Conservation (phyloP, 163 green algal species). For the Prototheca cutis region DNA sequence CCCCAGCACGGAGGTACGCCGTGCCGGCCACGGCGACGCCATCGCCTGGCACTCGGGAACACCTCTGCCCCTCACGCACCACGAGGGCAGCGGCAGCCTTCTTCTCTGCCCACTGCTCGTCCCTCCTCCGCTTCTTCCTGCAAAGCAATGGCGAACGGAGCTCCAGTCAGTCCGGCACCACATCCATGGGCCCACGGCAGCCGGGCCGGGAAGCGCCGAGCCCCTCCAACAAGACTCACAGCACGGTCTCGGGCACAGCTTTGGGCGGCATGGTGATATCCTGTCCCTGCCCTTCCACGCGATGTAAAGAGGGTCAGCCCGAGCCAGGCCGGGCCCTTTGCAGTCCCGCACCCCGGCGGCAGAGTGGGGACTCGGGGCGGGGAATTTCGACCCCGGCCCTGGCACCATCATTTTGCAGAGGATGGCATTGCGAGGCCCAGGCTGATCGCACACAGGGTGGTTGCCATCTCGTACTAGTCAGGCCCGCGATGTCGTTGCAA, state of each 20-base stretch:
- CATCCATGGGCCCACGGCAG: no score
- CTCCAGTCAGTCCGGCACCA: not conserved
- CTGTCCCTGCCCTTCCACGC: not conserved
- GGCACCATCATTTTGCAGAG: no score
- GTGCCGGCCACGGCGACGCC: not conserved
- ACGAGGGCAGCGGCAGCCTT: slow-evolving; percentile 40
- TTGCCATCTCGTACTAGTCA: no score
- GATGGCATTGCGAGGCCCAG: no score
- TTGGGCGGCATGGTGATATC: slow-evolving; percentile 17
- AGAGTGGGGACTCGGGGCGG: not conserved
- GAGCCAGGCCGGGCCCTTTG: not conserved
- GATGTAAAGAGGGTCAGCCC: not conserved
- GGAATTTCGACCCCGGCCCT: not conserved
- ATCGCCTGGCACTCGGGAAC: not conserved
- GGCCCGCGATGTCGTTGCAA: no score
- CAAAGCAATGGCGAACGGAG: not conserved
- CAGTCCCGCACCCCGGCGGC: not conserved
- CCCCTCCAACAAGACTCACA: slow-evolving; percentile 39
- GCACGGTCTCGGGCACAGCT: slow-evolving; percentile 66
- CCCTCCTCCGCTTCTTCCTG: slow-evolving; percentile 66
- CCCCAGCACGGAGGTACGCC: not conserved
- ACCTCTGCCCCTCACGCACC: not conserved
- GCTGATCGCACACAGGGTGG: no score
- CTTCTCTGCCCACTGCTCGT: slow-evolving; percentile 79
- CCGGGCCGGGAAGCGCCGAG: not conserved